Evolutionary conservation across 176 grass and related monocot genomes (phyloP).

Genomic region (bread wheat (Triticum aestivum)): IWGSC_CS_RefSeq_v2.1 NC_057800.1:532610405-532610904

Average conservation of each 20-base stretch:
- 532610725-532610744: background rate
- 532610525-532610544: constrained; percentile 41
- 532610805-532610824: constrained; percentile 32
- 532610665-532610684: constrained; percentile 21
- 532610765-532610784: constrained; percentile 28
- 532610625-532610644: constrained; percentile 11
- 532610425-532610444: background rate
- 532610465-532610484: constrained; percentile 40
- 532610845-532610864: constrained; percentile 24
- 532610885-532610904: constrained; percentile 6
- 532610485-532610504: constrained; percentile 13
- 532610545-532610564: background rate
- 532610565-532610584: constrained; percentile 45
- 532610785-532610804: constrained; percentile 37
- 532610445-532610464: constrained; percentile 11
- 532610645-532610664: background rate
- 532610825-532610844: constrained; percentile 24
- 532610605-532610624: constrained; percentile 38
- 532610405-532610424: background rate
- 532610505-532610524: constrained; percentile 38
- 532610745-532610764: constrained; percentile 21
- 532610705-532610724: background rate
- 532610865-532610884: constrained; percentile 30
- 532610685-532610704: constrained; percentile 29
- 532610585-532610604: constrained; percentile 41